A percentile compares a stretch with the other conserved stretches of the same genome.
These are phyloP conservation scores for Aspergillus incahuasiensis DNA, from an alignment of 495 filamentous ascomycete species.

Conservation along the genomic window DNA sequence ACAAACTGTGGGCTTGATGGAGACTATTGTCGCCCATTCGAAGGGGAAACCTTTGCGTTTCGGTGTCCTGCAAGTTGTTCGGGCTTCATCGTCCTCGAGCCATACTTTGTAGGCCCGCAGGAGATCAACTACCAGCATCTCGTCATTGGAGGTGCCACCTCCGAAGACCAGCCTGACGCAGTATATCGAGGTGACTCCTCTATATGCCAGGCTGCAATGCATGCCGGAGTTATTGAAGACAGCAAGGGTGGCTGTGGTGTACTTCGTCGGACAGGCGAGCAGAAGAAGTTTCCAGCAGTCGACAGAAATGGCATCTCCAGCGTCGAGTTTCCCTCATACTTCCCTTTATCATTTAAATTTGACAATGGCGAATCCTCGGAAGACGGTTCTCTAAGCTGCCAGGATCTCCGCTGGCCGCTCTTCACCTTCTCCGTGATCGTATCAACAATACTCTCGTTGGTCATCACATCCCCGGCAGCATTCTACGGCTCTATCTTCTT, in stretches of 20 bases:
- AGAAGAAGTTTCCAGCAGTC: conserved; percentile 48
- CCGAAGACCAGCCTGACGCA: conserved; percentile 31
- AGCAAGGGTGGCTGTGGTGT: conserved; percentile 67
- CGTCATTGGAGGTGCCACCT: conserved; percentile 62
- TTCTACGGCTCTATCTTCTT: conserved; percentile 65
- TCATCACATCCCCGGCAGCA: conserved; percentile 56
- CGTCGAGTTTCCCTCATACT: conserved; percentile 60
- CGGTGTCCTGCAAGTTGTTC: conserved; percentile 68
- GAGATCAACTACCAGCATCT: conserved; percentile 61
- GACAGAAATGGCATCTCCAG: conserved; percentile 59
- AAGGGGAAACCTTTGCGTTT: conserved; percentile 61
- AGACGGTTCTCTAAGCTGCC: conserved; percentile 38
- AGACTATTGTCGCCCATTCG: conserved; percentile 66
- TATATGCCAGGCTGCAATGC: conserved; percentile 69
- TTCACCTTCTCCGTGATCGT: conserved; percentile 60
- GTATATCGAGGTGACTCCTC: conserved; percentile 75
- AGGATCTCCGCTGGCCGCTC: conserved; percentile 64
- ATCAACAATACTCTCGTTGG: conserved; percentile 59
- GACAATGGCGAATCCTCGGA: conserved; percentile 21
- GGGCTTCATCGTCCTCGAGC: conserved; percentile 59
- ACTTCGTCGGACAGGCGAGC: conserved; percentile 57
- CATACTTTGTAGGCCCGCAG: conserved; percentile 62
- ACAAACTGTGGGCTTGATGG: conserved; percentile 70
- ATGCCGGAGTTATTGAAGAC: conserved; percentile 64
- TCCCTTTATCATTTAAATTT: conserved; percentile 67